A percentile compares a stretch with the other conserved stretches of the same genome.
Evolutionary conservation across 2,329 filamentous ascomycete genomes (phyloP).

Genomic region (Diaporthe ampelina): DNA sequence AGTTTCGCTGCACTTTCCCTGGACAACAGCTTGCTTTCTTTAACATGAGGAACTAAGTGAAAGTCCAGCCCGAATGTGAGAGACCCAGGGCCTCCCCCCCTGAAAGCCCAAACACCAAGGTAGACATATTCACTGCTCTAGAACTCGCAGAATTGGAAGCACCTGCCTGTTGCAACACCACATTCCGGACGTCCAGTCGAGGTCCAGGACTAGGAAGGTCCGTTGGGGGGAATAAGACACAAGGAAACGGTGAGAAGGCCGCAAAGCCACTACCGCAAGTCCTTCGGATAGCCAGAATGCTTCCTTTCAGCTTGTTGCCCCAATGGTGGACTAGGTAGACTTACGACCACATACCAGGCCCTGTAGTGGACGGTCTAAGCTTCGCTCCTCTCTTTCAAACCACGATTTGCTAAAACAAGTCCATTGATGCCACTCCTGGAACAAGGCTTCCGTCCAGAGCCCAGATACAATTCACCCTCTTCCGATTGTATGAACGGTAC

Average conservation of each 20-base stretch:
- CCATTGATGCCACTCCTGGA: neutral
- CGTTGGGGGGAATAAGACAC: neutral
- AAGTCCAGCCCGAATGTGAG: neutral
- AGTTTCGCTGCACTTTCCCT: conserved; percentile 26
- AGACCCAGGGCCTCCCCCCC: neutral
- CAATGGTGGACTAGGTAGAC: neutral
- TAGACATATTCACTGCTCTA: neutral
- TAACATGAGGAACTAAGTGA: neutral
- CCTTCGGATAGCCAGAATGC: neutral
- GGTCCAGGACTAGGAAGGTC: neutral
- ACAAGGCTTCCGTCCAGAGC: neutral
- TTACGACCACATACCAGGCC: neutral
- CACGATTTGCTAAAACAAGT: neutral
- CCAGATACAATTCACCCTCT: neutral
- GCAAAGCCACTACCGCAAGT: neutral
- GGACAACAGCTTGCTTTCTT: neutral
- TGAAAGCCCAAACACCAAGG: neutral
- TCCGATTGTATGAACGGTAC: neutral
- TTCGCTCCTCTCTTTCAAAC: neutral
- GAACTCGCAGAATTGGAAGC: neutral
- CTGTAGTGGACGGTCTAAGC: neutral
- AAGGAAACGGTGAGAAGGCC: neutral
- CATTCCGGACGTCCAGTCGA: neutral
- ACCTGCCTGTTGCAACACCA: neutral
- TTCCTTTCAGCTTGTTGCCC: neutral